phyloP scores from a whole-genome alignment of 441 rosid species.

The Brassica balearica region DNA sequence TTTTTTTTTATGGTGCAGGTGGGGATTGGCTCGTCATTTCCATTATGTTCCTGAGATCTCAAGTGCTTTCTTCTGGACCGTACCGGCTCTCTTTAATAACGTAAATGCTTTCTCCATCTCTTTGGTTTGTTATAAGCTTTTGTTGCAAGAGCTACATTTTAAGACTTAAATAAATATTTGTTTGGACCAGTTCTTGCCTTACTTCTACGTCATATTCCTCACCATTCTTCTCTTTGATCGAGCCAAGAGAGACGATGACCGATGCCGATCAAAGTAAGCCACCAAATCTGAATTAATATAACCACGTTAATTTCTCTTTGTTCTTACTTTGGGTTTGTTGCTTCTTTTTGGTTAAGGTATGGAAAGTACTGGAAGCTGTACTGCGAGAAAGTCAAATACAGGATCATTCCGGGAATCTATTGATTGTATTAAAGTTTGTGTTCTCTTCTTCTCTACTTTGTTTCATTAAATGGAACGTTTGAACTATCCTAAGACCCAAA shows the following conservation, averaged over 20 bases:
- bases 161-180: neutral
- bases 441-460: constrained; percentile 16
- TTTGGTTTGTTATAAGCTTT: constrained; percentile 8
- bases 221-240: constrained; percentile 94
- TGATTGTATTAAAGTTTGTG: constrained; percentile 43
- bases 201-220: constrained; percentile 87
- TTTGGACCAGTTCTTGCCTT: constrained; percentile 78
- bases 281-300: constrained; percentile 9
- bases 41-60: constrained; percentile 94
- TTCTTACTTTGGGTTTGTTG: neutral
- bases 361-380: constrained; percentile 92
- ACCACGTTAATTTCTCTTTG: neutral
- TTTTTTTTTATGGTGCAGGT: constrained; percentile 57
- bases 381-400: constrained; percentile 80
- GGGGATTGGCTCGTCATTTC: constrained; percentile 96
- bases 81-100: constrained; percentile 84
- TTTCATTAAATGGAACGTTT: constrained; percentile 25
- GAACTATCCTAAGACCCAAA: constrained; percentile 12
- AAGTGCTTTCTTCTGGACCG: constrained; percentile 94
- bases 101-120: constrained; percentile 51
- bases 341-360: constrained; percentile 59
- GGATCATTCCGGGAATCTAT: constrained; percentile 83
- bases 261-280: constrained; percentile 92
- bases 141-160: neutral
- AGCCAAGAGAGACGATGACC: constrained; percentile 92